Evolutionary conservation across 1,284 basidiomycete genomes (phyloP).

Genomic region (Apiotrichum veenhuisii): DNA sequence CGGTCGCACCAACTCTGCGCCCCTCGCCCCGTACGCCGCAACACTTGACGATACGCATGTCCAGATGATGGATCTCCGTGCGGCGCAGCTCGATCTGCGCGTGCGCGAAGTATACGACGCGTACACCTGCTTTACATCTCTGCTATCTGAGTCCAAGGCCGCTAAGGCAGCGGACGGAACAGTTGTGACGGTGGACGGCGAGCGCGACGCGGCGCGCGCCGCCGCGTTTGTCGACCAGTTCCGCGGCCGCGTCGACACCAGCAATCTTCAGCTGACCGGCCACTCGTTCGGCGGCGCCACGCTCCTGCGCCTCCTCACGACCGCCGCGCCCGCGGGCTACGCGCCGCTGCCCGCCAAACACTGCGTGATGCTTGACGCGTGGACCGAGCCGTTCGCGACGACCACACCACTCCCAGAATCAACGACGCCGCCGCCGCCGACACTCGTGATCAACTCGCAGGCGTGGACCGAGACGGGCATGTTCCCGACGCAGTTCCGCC

Average conservation of each 20-base stretch:
- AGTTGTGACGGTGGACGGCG: neutral
- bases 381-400: conserved; percentile 66
- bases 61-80: conserved; percentile 52
- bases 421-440: conserved; percentile 43
- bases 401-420: conserved; percentile 48
- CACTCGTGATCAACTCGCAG: conserved; percentile 67
- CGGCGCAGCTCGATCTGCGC: conserved; percentile 64
- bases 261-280: conserved; percentile 58
- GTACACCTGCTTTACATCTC: conserved; percentile 43
- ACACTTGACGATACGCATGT: neutral
- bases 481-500: conserved; percentile 57
- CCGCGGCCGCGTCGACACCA: conserved; percentile 47
- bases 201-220: conserved; percentile 8
- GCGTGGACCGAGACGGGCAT: conserved; percentile 67
- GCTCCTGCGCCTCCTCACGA: conserved; percentile 34
- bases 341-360: conserved; percentile 56
- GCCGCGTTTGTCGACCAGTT: conserved; percentile 49
- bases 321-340: conserved; percentile 23
- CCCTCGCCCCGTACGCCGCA: neutral
- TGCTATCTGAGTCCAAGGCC: conserved; percentile 16
- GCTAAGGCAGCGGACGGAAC: neutral
- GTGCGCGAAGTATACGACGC: conserved; percentile 63
- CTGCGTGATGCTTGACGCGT: conserved; percentile 65
- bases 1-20: neutral
- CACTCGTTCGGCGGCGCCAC: conserved; percentile 78